Evolutionary conservation across 2,329 filamentous ascomycete genomes (phyloP), one percentile per base, ranked within the genome.

Genomic region (Didymella keratinophila): DNA sequence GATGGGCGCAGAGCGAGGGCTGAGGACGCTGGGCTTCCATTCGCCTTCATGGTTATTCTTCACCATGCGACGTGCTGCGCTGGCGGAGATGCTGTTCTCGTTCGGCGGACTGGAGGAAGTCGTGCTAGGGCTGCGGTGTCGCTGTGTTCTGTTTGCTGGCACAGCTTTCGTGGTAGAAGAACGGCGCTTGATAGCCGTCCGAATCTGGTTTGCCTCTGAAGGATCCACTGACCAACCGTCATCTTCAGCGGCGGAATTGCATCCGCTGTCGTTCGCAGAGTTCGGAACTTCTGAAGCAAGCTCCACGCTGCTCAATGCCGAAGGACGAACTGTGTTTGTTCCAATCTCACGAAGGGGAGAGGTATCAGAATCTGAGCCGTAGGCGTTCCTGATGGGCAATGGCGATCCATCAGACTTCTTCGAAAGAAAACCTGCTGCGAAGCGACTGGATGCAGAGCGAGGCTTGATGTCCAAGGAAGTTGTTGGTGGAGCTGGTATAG

Each of bases 401-500:
- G 90, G 89, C 3, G 90, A 92, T 50, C 85, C 88, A 44, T 84
- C 80, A 2, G 73, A 67, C 39, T 80, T 87, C 75, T 89, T 90
- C 1, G 91, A 87, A 23, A 98, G 80, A 75, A 97, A 97, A 5
- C 94, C 94, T 2, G 93, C 85, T 69, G 96, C 91, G 79, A 98
- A 98, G 42, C 94, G 86, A 78, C 86, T 90, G 49, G 86, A 86
- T 11, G 62, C 46, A 7, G 52, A 36, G 68, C 68, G 69, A 32
- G 83, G 83, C 60, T 84, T 85, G 34, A 87, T 74, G 41, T 89
- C 84, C 34, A 89, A 78, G 2, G 86, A 87, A 0, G 86, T 79
- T 51, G 85, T 80, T 30, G 83, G 86, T 73, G 73, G 85, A 69
- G 76, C 82, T 61, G 77, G 88, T 70, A 84, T 81, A 42, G 82